Conservation (phyloP, 805 yeast genomes). For the Hanseniaspora valbyensis region DNA sequence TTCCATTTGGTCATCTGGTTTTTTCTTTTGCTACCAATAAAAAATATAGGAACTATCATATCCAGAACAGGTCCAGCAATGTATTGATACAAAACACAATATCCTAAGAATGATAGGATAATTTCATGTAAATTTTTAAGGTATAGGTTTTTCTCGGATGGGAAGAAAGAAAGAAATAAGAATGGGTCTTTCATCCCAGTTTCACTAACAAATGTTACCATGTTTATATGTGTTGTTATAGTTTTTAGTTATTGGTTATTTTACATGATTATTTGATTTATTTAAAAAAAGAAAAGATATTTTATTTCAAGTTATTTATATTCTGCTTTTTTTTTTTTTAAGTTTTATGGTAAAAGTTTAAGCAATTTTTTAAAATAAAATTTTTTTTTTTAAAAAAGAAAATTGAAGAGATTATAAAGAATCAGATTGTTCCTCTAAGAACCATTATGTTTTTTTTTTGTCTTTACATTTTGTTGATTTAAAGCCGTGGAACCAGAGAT, state of each 20-base stretch:
- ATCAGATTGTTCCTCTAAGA: no score
- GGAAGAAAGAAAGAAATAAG: constrained; percentile 24
- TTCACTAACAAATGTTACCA: constrained; percentile 7
- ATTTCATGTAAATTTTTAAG: constrained; percentile 69
- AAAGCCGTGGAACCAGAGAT: neutral
- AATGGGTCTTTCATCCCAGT: constrained; percentile 24
- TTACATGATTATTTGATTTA: neutral
- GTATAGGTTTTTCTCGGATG: constrained; percentile 34
- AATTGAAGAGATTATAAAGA: no score
- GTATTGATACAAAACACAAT: constrained; percentile 36
- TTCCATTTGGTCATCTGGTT: constrained; percentile 41
- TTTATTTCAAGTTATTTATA: no score
- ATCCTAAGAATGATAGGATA: constrained; percentile 46
- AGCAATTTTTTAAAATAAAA: no score
- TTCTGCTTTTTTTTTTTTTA: neutral
- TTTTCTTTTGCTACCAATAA: neutral
- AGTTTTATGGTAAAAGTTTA: no score
- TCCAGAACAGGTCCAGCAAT: constrained; percentile 34
- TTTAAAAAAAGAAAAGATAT: no score
- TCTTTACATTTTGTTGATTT: neutral
- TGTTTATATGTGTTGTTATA: neutral
- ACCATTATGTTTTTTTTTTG: neutral
- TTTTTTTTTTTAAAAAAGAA: neutral
- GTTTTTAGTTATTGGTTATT: neutral
- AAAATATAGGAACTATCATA: neutral